A percentile compares a stretch with the other conserved stretches of the same genome.
These are phyloP conservation scores for Butyriboletus regius DNA, from an alignment of 1,284 basidiomycete genomes.

Conservation along the genomic window DNA sequence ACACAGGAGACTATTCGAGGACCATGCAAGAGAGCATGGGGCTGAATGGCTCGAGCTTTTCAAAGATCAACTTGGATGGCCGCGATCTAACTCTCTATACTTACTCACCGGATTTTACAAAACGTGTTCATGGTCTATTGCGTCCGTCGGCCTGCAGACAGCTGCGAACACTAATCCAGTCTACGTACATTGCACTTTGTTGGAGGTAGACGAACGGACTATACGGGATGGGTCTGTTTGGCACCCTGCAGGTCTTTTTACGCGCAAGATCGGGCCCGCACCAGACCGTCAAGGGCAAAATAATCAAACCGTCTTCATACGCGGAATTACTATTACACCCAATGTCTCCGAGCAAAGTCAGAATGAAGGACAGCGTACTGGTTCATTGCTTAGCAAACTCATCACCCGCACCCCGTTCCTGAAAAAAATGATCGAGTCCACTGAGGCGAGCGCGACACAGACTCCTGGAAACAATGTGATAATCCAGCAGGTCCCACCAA, in stretches of 20 bases:
- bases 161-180: neutral
- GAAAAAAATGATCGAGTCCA: neutral
- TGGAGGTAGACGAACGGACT: neutral
- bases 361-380: neutral
- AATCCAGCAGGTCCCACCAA: neutral
- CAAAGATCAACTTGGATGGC: neutral
- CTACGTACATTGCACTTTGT: neutral
- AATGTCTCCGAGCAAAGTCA: neutral
- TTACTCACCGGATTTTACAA: slow-evolving; percentile 4
- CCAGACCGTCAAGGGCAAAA: neutral
- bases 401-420: too few relatives aligned
- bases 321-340: slow-evolving; percentile 1
- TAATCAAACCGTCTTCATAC: slow-evolving; percentile 5
- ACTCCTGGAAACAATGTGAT: neutral
- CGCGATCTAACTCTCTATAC: neutral
- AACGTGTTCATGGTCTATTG: slow-evolving; percentile 1
- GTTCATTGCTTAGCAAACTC: too few relatives aligned
- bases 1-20: neutral
- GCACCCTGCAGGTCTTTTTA: too few relatives aligned
- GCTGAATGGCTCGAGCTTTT: neutral
- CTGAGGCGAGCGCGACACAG: neutral
- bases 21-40: neutral
- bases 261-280: neutral
- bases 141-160: neutral
- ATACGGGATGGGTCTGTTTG: neutral